Evolutionary conservation across 1,284 basidiomycete genomes (phyloP), one percentile per base, ranked within the genome.

Genomic region (Ustanciosporium gigantosporum): DNA sequence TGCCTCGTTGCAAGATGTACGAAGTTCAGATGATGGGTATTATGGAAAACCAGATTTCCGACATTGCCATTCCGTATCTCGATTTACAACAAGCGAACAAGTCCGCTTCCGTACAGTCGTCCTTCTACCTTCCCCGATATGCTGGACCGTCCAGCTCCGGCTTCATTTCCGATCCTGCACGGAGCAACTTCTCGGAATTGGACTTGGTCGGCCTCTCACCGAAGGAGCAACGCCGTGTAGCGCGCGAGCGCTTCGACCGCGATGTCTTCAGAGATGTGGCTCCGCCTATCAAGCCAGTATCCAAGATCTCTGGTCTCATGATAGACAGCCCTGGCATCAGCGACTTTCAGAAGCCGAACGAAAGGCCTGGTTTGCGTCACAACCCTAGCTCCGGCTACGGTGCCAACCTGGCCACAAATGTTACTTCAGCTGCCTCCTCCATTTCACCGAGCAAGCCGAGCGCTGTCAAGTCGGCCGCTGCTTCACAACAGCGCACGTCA

Each of bases 1-100:
- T 77, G 17, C 73, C 76, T 11, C 60, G 76, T 23, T 76, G 73
- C 58, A 75, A 75, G 45, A 77, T 77, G 76, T 66, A 76, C 56
- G 76, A 71, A 29, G 51, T 77, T 15, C 71, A 73, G 39, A 70
- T 77, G 73, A 68, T 73, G 55, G 76, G 75, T 31, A 59, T 73
- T 41, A 74, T 77, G 67, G 74, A 76, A 31, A 69, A 73, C 32
- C 62, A 72, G 36, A 64, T 74, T 42, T 68, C 70, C 29, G 66
- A 74, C 27, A 70, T 77, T 15, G 58, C 66, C 21, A 66, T 77
- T 11, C 76, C 76, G 2, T 76, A 64, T 37, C 45, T 77, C n/a
- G 68, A 73, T 16, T 56, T 73, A 27, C 52, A 53, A 31, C 37
- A 47, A 11, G 58, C 46, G 20, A 44, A 51, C 39, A 47, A 64